Evolutionary conservation across 2,329 filamentous ascomycete genomes (phyloP), one percentile per base, ranked within the genome.

Genomic region (Trichoderma sp.): DNA sequence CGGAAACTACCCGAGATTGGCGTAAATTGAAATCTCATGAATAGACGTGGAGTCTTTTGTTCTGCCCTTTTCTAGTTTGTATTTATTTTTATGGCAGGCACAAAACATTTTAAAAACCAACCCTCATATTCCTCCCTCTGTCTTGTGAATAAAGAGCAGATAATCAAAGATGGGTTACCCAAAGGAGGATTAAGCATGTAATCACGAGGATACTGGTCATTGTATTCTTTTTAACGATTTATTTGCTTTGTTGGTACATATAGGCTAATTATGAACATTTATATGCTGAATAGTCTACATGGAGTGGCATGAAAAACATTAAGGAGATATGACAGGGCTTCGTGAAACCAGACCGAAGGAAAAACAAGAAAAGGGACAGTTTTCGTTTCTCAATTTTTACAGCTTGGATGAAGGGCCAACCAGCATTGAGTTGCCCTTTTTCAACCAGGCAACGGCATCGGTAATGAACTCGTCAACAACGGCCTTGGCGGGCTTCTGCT

Each of bases 401-500:
- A 95, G 84, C 88, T 94, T 95, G 69, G 93, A 63, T 9, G 50
- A 53, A 66, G 50, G 29, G 12, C 64, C 65, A n/a, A 67, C 87
- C 81, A 93, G 88, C 86, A 91, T 85, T 82, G 91, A 89, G 84
- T 91, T 91, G 78, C 93, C 93, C 81, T 88, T 90, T 83, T 92
- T 88, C 80, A 98, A 84, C 84, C 89, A 90, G 77, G 88, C 88
- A 75, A 94, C 91, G 56, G 95, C 97, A 82, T 97, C 95, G 71
- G 87, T 85, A 78, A 99, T 94, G 80, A 99, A 93, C 88, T 99
- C 97, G 82, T 99, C 97, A 53, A 99, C 93, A 77, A 99, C 96
- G 21, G 85, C 94, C 90, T 95, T 97, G 77, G 97, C 97, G 53
- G 90, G 87, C 91, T 97, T 97, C 89, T 93, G 93, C 87, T 98